These are phyloP conservation scores for Spiraea crenata DNA, from an alignment of 331 rosid species.

Conservation along the genomic window DNA sequence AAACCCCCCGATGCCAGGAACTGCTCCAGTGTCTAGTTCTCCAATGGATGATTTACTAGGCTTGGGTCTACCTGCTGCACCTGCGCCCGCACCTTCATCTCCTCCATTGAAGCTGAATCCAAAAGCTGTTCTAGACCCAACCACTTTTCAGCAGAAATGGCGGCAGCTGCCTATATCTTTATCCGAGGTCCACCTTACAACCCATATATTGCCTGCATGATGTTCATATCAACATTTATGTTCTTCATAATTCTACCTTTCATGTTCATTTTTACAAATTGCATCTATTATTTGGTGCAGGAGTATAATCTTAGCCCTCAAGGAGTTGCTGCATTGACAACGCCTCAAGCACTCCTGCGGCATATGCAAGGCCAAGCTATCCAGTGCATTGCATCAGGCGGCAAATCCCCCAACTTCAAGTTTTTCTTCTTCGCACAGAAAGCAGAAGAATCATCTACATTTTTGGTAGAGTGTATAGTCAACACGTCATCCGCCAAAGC, in stretches of 20 bases:
- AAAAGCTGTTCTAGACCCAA: slow-evolving; percentile 81
- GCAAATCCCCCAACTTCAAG: slow-evolving; percentile 86
- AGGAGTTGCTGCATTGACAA: slow-evolving; percentile 63
- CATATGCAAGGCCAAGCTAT: slow-evolving; percentile 87
- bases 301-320: slow-evolving; percentile 65
- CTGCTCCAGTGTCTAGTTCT: slow-evolving; percentile 55
- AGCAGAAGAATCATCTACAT: slow-evolving; percentile 62
- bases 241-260: not conserved
- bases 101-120: slow-evolving; percentile 78
- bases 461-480: slow-evolving; percentile 85
- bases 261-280: slow-evolving; percentile 1
- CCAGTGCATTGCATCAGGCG: slow-evolving; percentile 95
- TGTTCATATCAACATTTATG: not conserved
- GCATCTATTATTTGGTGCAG: slow-evolving; percentile 43
- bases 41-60: slow-evolving; percentile 88
- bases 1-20: slow-evolving; percentile 37
- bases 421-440: slow-evolving; percentile 97
- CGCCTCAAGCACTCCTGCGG: slow-evolving; percentile 67
- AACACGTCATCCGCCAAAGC: slow-evolving; percentile 85
- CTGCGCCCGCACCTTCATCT: slow-evolving; percentile 58
- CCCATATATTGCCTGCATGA: not conserved
- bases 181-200: slow-evolving; percentile 67
- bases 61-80: slow-evolving; percentile 49
- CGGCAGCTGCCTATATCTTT: slow-evolving; percentile 83
- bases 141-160: slow-evolving; percentile 97